phyloP scores from a whole-genome alignment of 2,329 filamentous ascomycete genomes.

The Chrysosporium keratinophilum region DNA sequence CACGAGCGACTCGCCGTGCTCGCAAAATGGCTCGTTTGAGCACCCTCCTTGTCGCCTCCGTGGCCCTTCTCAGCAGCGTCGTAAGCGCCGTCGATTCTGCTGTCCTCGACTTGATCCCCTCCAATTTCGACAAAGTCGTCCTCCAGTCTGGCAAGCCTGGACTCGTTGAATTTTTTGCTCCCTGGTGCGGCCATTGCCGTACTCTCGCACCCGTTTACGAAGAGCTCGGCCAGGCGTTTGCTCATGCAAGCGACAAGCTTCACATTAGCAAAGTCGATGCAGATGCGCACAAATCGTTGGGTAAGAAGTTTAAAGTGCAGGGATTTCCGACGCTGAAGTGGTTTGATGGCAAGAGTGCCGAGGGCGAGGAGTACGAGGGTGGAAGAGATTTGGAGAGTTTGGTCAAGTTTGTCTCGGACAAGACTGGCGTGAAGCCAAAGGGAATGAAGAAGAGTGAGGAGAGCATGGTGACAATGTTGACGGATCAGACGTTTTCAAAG shows the following conservation, averaged over 20 bases:
- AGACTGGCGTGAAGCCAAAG: conserved; percentile 75
- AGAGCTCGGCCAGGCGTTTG: conserved; percentile 67
- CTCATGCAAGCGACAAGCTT: conserved; percentile 62
- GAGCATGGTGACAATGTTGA: conserved; percentile 69
- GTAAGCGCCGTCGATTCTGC: conserved; percentile 60
- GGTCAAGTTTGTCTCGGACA: conserved; percentile 67
- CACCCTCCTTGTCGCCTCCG: conserved; percentile 37
- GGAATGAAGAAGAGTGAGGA: conserved; percentile 50
- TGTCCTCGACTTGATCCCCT: conserved; percentile 78
- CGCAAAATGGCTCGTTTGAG: conserved; percentile 38
- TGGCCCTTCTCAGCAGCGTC: conserved; percentile 45
- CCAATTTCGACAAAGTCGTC: conserved; percentile 85
- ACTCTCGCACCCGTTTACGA: conserved; percentile 90
- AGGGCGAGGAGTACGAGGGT: conserved; percentile 73
- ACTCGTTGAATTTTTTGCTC: conserved; percentile 94
- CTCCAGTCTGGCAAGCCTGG: conserved; percentile 88
- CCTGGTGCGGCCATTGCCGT: conserved; percentile 99
- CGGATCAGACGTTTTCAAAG: conserved; percentile 65
- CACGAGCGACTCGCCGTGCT: not conserved
- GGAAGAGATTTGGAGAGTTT: conserved; percentile 82
- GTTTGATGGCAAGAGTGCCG: conserved; percentile 90
- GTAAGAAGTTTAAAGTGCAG: conserved; percentile 76
- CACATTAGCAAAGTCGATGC: conserved; percentile 94
- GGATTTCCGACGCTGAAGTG: conserved; percentile 97
- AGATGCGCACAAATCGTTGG: conserved; percentile 73